Percentiles rank a stretch among this genome's conserved stretches.
Evolutionary conservation across 768 basidiomycete species (phyloP).

Genomic region (Mycena epipterygia): DNA sequence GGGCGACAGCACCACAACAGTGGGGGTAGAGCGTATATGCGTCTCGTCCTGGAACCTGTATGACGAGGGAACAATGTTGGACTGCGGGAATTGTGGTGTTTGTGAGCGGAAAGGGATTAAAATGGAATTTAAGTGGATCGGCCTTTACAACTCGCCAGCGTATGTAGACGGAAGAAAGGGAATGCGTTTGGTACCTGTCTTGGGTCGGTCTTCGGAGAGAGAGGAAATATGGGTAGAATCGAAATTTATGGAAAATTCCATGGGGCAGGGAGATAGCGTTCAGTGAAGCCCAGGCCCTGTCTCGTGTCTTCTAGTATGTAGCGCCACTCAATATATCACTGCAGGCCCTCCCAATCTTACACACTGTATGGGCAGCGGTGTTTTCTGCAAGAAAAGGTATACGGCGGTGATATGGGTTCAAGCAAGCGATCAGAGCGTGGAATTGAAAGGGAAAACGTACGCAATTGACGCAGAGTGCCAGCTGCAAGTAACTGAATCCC

Average conservation of each 20-base stretch:
- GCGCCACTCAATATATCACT: conserved; percentile 7
- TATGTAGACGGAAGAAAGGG: too few relatives aligned
- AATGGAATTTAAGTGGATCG: conserved; percentile 19
- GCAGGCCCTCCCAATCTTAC: neutral
- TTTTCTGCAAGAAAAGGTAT: neutral
- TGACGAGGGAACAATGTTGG: neutral
- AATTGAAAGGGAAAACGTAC: neutral
- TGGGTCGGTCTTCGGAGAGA: too few relatives aligned
- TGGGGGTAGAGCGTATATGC: conserved; percentile 23
- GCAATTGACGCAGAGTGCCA: neutral
- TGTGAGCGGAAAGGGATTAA: neutral
- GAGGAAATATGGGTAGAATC: too few relatives aligned
- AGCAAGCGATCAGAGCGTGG: conserved; percentile 13
- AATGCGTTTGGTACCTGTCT: too few relatives aligned
- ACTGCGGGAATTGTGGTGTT: neutral
- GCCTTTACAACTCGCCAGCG: too few relatives aligned
- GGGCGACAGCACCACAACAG: neutral
- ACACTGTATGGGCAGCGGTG: neutral
- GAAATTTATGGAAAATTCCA: neutral
- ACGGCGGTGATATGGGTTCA: conserved; percentile 17
- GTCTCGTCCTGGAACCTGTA: neutral
- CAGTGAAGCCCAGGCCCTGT: neutral
- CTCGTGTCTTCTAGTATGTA: conserved; percentile 4
- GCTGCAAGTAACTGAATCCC: neutral
- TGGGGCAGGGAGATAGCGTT: neutral